Evolutionary conservation across 176 grass and related monocot genomes (phyloP).

Genomic region (Luzula sylvatica): DNA sequence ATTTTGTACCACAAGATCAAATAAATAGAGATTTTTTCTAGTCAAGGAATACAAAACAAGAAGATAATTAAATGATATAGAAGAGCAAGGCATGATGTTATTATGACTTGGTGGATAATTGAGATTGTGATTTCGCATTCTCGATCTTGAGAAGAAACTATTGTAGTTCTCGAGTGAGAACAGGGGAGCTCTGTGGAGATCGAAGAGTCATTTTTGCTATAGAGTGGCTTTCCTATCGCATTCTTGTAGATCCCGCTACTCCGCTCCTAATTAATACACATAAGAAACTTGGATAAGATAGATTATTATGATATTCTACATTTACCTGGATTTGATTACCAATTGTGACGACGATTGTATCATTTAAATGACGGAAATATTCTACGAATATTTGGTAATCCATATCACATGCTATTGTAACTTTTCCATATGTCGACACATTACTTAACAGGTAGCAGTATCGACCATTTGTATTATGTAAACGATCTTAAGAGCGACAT

Average conservation of each 20-base stretch:
- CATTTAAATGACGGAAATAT: slow-evolving; percentile 31
- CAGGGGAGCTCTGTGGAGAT: slow-evolving; percentile 28
- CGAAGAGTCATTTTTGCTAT: not conserved
- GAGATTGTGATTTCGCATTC: slow-evolving; percentile 18
- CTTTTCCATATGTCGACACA: too few relatives aligned
- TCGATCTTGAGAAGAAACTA: not conserved
- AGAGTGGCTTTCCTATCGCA: slow-evolving; percentile 33
- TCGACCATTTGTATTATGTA: not conserved
- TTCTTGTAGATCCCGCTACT: slow-evolving; percentile 40
- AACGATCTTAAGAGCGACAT: slow-evolving; percentile 17
- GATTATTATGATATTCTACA: not conserved
- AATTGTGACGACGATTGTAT: slow-evolving; percentile 41
- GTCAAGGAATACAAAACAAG: slow-evolving; percentile 1
- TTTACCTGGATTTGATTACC: slow-evolving; percentile 55
- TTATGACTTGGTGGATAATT: slow-evolving; percentile 37
- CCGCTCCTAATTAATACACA: slow-evolving; percentile 21
- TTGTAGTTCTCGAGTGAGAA: not conserved
- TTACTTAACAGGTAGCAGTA: too few relatives aligned
- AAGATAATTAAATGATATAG: slow-evolving; percentile 26
- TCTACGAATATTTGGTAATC: too few relatives aligned
- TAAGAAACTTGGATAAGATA: not conserved
- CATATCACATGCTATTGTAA: too few relatives aligned
- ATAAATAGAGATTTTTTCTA: not conserved
- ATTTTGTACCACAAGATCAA: too few relatives aligned
- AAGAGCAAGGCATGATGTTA: slow-evolving; percentile 29